These are phyloP conservation scores for Jamesozyma hellenica DNA, from an alignment of 805 yeast species.

Conservation along the genomic window DNA sequence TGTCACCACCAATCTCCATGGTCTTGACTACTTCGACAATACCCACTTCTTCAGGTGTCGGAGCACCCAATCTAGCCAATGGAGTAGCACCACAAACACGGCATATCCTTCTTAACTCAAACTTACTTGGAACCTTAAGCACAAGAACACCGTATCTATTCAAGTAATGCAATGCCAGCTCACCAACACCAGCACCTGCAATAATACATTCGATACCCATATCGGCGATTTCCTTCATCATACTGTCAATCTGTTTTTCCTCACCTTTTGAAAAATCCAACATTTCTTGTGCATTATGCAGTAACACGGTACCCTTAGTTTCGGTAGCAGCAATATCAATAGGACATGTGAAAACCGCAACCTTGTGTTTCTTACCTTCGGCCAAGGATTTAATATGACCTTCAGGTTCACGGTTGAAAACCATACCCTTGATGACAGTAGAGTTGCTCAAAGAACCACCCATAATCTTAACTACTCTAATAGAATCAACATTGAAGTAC, in stretches of 20 bases:
- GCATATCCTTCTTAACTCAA: slow-evolving; percentile 85
- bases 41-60: slow-evolving; percentile 91
- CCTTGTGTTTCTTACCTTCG: slow-evolving; percentile 52
- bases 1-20: slow-evolving; percentile 92
- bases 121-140: slow-evolving; percentile 84
- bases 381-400: slow-evolving; percentile 63
- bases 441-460: slow-evolving; percentile 71
- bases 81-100: slow-evolving; percentile 98
- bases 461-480: slow-evolving; percentile 94
- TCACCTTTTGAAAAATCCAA: slow-evolving; percentile 92
- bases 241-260: slow-evolving; percentile 81
- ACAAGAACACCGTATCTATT: slow-evolving; percentile 79
- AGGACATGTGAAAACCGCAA: slow-evolving; percentile 88
- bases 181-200: slow-evolving; percentile 94
- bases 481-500: slow-evolving; percentile 78
- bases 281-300: slow-evolving; percentile 96
- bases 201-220: slow-evolving; percentile 80
- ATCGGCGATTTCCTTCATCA: slow-evolving; percentile 71
- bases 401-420: slow-evolving; percentile 95
- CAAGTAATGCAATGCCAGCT: slow-evolving; percentile 83
- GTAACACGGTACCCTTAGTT: slow-evolving; percentile 92
- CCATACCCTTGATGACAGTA: slow-evolving; percentile 91
- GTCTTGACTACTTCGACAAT: slow-evolving; percentile 79
- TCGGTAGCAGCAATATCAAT: slow-evolving; percentile 94
- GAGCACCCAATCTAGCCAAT: slow-evolving; percentile 86